Conservation (phyloP, 2,329 filamentous ascomycete species). For the Karstenula rhodostoma region DNA sequence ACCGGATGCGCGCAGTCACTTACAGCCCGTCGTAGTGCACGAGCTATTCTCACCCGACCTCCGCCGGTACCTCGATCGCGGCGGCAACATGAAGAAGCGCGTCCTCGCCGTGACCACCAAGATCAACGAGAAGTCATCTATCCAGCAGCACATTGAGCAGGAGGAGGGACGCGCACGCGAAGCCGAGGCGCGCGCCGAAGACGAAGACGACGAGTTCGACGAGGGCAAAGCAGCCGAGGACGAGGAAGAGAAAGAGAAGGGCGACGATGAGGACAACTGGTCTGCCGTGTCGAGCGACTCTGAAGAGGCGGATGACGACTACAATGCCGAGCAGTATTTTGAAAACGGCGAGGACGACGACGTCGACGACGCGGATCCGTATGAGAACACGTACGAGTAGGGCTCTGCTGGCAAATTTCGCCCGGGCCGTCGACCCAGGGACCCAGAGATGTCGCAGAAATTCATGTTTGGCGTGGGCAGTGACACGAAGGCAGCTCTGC, state of each 20-base stretch:
- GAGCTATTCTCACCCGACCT: slow-evolving; percentile 67
- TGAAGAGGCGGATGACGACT: slow-evolving; percentile 71
- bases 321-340: slow-evolving; percentile 67
- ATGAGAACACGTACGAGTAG: slow-evolving; percentile 48
- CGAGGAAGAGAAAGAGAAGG: slow-evolving; percentile 61
- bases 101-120: slow-evolving; percentile 45
- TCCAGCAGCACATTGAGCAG: slow-evolving; percentile 52
- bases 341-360: slow-evolving; percentile 61
- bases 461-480: not conserved
- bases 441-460: not conserved
- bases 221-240: slow-evolving; percentile 58
- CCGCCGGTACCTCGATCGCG: slow-evolving; percentile 60
- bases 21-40: slow-evolving; percentile 54
- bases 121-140: slow-evolving; percentile 39
- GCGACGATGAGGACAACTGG: slow-evolving; percentile 65
- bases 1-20: slow-evolving; percentile 7
- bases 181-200: slow-evolving; percentile 56
- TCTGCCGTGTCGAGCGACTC: slow-evolving; percentile 64
- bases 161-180: slow-evolving; percentile 56
- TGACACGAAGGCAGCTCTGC: not conserved
- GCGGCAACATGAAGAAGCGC: slow-evolving; percentile 44
- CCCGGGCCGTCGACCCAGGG: not conserved
- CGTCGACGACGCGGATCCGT: slow-evolving; percentile 47
- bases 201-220: slow-evolving; percentile 53
- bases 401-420: not conserved